Conservation (phyloP, 805 yeast species). For the Myxozyma geophila region DNA sequence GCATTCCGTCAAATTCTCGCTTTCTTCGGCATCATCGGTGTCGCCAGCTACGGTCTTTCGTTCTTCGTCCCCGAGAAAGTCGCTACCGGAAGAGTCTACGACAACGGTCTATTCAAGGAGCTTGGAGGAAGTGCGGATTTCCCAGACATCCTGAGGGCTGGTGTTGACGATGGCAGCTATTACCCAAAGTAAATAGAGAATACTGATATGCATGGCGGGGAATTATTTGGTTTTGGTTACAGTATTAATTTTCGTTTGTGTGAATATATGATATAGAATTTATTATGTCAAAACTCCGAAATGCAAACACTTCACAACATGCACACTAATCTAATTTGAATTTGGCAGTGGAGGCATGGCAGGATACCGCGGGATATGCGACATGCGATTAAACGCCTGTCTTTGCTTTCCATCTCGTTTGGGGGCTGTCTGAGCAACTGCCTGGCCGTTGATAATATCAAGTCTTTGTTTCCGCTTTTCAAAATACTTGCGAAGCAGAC, state of each 20-base stretch:
- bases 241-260: not conserved
- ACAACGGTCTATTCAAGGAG: slow-evolving; percentile 75
- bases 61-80: slow-evolving; percentile 67
- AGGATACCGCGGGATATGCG: slow-evolving; percentile 20
- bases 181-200: slow-evolving; percentile 19
- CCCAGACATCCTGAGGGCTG: slow-evolving; percentile 38
- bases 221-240: not conserved
- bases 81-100: slow-evolving; percentile 76
- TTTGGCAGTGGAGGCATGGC: slow-evolving; percentile 10
- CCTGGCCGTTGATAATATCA: slow-evolving; percentile 39
- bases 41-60: slow-evolving; percentile 50
- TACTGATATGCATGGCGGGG: not conserved
- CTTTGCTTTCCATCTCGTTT: not conserved
- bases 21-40: slow-evolving; percentile 58
- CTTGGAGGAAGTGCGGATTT: slow-evolving; percentile 60
- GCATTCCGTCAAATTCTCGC: slow-evolving; percentile 63
- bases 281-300: not conserved
- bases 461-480: slow-evolving; percentile 65
- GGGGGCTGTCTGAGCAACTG: not conserved
- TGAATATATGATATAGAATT: slow-evolving; percentile 4
- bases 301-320: not conserved
- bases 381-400: slow-evolving; percentile 20
- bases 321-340: not conserved
- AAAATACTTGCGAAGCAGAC: slow-evolving; percentile 62
- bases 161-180: slow-evolving; percentile 32